Evolutionary conservation across 2,329 filamentous ascomycete species (phyloP), one percentile per base, ranked within the genome.

Genomic region (Xylaria sp.): DNA sequence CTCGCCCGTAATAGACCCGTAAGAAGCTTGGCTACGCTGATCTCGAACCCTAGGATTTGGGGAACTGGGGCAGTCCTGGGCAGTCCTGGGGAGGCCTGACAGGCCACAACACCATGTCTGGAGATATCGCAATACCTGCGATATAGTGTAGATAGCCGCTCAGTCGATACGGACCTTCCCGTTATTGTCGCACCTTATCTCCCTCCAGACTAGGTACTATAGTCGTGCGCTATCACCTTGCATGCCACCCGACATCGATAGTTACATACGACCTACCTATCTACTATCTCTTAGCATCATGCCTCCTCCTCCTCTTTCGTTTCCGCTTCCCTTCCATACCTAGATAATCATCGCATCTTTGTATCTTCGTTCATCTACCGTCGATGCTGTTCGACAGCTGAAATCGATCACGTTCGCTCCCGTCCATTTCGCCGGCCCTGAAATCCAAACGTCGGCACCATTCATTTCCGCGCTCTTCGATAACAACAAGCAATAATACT

Each of bases 1-100:
- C n/a, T 12, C 55, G 23, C 23, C 55, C 37, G 10, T 37, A 9
- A 9, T 37, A 37, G 34, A 37, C 34, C 34, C 7, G 55, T 58
- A 46, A 58, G 56, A 58, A 58, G 56, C 56, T 58, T 58, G 12
- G 56, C 56, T n/a, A 58, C 20, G 56, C 23, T 58, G 39, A 58
- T 58, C 56, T 46, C 56, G 9, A 58, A 3, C 39, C 39, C 56
- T 46, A 10, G 39, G 32, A 32, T 12, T 46, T 57, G 37, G 37
- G 37, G 54, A 32, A 41, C 37, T 57, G 34, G 20, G 54, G n/a
- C 34, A 37, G 34, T 37, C 5, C 34, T 37, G 10, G 10, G 34
- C 1, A 25, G 23, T 1, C 23, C 23, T 25, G 23, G n/a, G n/a
- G 25, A 4, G 32, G 8, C n/a, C 20, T 6, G 20, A 46, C 20